phyloP scores from a whole-genome alignment of 2,329 filamentous ascomycete genomes.

The Purpureocillium lavendulum region DNA sequence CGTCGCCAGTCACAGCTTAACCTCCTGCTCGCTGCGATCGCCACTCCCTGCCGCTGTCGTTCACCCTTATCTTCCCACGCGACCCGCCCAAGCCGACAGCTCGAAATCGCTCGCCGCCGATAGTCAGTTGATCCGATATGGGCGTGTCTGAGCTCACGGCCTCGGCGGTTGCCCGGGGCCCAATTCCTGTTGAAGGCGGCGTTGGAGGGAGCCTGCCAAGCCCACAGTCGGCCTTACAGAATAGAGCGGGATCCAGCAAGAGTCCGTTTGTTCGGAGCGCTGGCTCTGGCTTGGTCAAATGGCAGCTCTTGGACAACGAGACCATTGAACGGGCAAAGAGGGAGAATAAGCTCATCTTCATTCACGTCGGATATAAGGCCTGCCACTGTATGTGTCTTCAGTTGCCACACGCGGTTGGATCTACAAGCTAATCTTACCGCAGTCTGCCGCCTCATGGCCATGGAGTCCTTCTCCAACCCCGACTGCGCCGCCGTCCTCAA shows the following conservation, averaged over 20 bases:
- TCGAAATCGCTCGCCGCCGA: background rate
- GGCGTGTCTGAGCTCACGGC: constrained; percentile 28
- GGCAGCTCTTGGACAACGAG: constrained; percentile 81
- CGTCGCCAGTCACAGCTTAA: no score
- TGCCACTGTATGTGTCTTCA: constrained; percentile 73
- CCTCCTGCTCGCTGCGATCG: background rate
- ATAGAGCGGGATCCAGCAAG: constrained; percentile 26
- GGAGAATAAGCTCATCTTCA: constrained; percentile 82
- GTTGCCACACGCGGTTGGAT: background rate
- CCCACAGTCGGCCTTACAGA: constrained; percentile 19
- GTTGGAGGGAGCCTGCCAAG: constrained; percentile 6
- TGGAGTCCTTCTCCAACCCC: constrained; percentile 80
- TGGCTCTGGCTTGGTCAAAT: constrained; percentile 74
- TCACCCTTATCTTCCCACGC: background rate
- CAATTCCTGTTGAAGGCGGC: constrained; percentile 14
- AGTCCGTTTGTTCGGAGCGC: constrained; percentile 62
- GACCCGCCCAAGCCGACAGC: background rate
- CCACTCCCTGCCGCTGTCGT: background rate
- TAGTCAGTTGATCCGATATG: constrained; percentile 14
- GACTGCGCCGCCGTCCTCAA: constrained; percentile 79
- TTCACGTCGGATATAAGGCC: constrained; percentile 90
- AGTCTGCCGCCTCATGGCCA: constrained; percentile 87
- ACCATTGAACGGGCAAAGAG: constrained; percentile 67
- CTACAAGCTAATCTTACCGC: no score
- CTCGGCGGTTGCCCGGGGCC: constrained; percentile 23